These are phyloP conservation scores for Macrolepiota dolichaula DNA, from an alignment of 768 basidiomycete species.

Conservation along the genomic window DNA sequence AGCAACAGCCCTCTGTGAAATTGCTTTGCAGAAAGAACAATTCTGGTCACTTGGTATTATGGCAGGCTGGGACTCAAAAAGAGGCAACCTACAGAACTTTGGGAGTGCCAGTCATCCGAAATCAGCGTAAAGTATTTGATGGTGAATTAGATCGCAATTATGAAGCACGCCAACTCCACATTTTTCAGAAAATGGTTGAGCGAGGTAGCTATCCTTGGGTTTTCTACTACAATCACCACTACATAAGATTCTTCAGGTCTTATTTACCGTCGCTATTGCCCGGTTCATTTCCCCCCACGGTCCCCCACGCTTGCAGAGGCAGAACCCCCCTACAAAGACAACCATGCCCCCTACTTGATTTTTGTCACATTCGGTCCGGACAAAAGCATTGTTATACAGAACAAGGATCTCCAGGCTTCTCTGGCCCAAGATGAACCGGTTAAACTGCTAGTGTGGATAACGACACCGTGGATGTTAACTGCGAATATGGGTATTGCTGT, in stretches of 20 bases:
- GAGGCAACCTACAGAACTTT: slow-evolving; percentile 79
- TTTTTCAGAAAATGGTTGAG: slow-evolving; percentile 88
- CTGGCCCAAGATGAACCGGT: slow-evolving; percentile 30
- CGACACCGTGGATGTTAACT: slow-evolving; percentile 95
- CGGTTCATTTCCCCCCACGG: slow-evolving; percentile 93
- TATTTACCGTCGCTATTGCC: slow-evolving; percentile 83
- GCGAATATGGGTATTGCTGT: slow-evolving; percentile 97
- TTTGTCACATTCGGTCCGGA: slow-evolving; percentile 80
- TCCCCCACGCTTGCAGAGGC: slow-evolving; percentile 93
- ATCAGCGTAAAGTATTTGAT: background rate
- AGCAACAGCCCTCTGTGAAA: slow-evolving; percentile 68
- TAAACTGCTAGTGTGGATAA: slow-evolving; percentile 88
- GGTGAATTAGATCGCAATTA: slow-evolving; percentile 68
- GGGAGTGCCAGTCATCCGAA: slow-evolving; percentile 24
- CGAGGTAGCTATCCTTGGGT: slow-evolving; percentile 46
- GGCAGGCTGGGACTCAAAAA: slow-evolving; percentile 78
- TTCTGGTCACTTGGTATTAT: slow-evolving; percentile 84
- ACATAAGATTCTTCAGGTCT: slow-evolving; percentile 44
- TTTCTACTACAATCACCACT: background rate
- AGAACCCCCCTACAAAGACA: slow-evolving; percentile 86
- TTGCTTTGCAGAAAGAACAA: slow-evolving; percentile 73
- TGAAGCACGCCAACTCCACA: slow-evolving; percentile 80
- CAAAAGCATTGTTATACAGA: slow-evolving; percentile 16
- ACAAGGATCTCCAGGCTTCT: slow-evolving; percentile 26
- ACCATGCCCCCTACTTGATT: slow-evolving; percentile 84